Evolutionary conservation across 768 basidiomycete species (phyloP).

Genomic region (Kwoniella bestiolae): DNA sequence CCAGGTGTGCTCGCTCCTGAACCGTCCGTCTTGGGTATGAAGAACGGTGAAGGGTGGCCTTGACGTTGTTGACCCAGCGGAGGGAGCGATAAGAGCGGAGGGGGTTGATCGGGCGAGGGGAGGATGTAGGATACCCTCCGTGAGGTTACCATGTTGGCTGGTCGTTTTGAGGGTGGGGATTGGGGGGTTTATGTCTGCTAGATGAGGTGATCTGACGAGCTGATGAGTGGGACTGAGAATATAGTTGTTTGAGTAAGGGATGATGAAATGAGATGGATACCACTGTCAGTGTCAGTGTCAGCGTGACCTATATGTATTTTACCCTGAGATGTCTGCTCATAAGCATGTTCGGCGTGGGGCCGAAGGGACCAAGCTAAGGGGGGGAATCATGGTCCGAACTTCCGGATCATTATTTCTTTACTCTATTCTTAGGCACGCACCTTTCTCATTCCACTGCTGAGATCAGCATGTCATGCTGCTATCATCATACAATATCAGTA

Average conservation of each 20-base stretch:
- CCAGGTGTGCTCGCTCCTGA: conserved; percentile 3
- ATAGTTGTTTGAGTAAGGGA: too few species aligned
- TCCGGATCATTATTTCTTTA: neutral
- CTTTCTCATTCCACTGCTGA: too few species aligned
- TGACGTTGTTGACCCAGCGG: conserved; percentile 67
- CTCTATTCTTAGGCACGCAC: neutral
- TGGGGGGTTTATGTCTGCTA: too few species aligned
- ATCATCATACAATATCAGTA: too few species aligned
- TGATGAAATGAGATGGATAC: neutral
- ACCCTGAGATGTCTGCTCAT: neutral
- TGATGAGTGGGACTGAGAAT: too few species aligned
- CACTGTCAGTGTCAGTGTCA: neutral
- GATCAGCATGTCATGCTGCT: too few species aligned
- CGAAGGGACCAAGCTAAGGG: neutral
- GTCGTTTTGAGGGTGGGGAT: neutral
- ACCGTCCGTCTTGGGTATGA: conserved; percentile 59
- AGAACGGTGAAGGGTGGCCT: conserved; percentile 71
- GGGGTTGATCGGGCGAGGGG: conserved; percentile 68
- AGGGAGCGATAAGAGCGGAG: conserved; percentile 73
- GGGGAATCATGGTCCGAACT: conserved; percentile 6
- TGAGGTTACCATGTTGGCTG: conserved; percentile 29
- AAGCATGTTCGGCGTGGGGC: neutral
- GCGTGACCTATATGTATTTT: neutral
- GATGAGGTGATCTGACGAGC: neutral
- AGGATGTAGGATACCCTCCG: conserved; percentile 84